Conservation (phyloP, 129 eudicot genomes). For the Ambrosia artemisiifolia region DNA sequence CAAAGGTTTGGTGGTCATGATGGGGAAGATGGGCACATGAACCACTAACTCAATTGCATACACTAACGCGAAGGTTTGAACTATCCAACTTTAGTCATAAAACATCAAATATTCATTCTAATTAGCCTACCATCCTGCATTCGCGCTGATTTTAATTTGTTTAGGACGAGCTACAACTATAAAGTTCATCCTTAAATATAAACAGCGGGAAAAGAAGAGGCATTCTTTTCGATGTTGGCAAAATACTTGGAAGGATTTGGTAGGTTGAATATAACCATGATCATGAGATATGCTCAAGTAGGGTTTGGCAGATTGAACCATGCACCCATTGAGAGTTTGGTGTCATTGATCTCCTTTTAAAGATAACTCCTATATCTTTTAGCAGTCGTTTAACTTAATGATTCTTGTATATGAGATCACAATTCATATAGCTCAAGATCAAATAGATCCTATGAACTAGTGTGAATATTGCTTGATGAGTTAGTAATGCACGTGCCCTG, state of each 20-base stretch:
- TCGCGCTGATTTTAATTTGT: too few relatives aligned
- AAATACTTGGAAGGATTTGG: not conserved
- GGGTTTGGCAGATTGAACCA: too few relatives aligned
- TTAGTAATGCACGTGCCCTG: conserved; percentile 98
- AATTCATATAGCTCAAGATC: not conserved
- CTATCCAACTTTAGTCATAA: too few relatives aligned
- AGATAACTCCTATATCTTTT: too few relatives aligned
- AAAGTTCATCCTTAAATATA: not conserved
- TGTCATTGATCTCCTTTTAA: too few relatives aligned
- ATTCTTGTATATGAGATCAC: not conserved
- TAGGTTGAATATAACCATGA: too few relatives aligned
- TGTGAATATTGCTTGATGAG: conserved; percentile 22
- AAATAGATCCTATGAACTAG: not conserved
- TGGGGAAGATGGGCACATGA: conserved; percentile 98
- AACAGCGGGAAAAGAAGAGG: not conserved
- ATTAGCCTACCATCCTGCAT: too few relatives aligned
- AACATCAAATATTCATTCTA: too few relatives aligned
- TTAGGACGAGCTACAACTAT: too few relatives aligned
- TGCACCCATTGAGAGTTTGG: too few relatives aligned
- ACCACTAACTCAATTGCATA: conserved; percentile 52
- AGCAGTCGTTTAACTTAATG: not conserved
- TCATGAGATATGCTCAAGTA: too few relatives aligned
- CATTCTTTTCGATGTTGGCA: too few relatives aligned
- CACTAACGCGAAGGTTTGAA: not conserved
- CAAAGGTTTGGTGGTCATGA: conserved; percentile 60